Conservation (phyloP, 1,284 basidiomycete species). For the Ganoderma multipileum region DNA sequence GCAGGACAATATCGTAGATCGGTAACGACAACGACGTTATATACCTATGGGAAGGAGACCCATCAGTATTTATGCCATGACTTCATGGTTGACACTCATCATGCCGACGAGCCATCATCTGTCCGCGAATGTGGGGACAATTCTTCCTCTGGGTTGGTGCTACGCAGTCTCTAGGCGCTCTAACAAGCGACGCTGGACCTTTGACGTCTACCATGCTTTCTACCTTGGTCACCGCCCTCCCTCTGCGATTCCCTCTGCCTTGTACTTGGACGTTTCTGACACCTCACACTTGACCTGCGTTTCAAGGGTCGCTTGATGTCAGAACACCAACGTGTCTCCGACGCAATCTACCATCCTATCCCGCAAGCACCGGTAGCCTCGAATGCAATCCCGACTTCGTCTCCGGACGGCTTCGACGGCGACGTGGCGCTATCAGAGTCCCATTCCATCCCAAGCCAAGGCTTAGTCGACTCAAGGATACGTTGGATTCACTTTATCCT, state of each 20-base stretch:
- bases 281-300: neutral
- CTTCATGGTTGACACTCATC: neutral
- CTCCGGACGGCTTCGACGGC: constrained; percentile 42
- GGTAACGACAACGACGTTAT: neutral
- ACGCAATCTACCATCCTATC: constrained; percentile 39
- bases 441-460: constrained; percentile 27
- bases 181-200: neutral
- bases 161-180: neutral
- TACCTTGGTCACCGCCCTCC: neutral
- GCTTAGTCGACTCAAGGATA: constrained; percentile 49
- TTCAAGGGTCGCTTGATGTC: constrained; percentile 12
- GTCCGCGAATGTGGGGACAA: no score
- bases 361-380: constrained; percentile 37
- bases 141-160: no score
- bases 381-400: constrained; percentile 18
- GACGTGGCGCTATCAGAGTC: constrained; percentile 41
- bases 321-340: constrained; percentile 27
- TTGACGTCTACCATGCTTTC: neutral
- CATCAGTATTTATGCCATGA: neutral
- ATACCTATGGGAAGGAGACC: neutral
- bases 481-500: constrained; percentile 73
- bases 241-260: neutral
- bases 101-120: neutral
- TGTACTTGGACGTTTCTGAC: neutral
- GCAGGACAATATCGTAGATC: neutral